phyloP scores from a whole-genome alignment of 805 yeast genomes.

The Saccharomycopsis sp. region DNA sequence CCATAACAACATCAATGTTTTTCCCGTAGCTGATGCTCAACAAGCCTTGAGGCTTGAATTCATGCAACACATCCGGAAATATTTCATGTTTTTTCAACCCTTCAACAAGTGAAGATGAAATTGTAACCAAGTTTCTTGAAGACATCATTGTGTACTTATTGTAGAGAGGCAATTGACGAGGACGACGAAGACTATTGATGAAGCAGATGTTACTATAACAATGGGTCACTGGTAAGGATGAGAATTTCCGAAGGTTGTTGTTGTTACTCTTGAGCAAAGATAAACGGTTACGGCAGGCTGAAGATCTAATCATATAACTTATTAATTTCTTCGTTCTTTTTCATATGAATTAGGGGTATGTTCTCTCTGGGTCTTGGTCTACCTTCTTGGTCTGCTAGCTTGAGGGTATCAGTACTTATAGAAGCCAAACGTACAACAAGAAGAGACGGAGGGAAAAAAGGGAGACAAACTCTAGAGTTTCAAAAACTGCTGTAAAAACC shows the following conservation, averaged over 20 bases:
- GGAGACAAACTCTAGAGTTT: background rate
- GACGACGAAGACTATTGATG: background rate
- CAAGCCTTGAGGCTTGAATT: conserved; percentile 31
- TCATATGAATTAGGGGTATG: background rate
- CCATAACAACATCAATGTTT: conserved; percentile 62
- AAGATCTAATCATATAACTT: background rate
- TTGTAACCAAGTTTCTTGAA: conserved; percentile 14
- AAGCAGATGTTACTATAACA: background rate
- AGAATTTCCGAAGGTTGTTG: background rate
- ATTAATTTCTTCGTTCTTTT: background rate
- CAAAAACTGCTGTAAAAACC: background rate
- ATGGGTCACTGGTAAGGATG: background rate
- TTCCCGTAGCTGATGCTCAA: conserved; percentile 60
- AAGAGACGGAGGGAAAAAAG: background rate
- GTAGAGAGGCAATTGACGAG: background rate
- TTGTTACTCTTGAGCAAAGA: background rate
- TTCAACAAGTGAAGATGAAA: conserved; percentile 23
- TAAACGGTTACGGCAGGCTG: background rate
- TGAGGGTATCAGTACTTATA: background rate
- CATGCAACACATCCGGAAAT: conserved; percentile 36
- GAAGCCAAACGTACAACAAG: background rate
- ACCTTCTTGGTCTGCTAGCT: background rate
- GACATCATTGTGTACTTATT: conserved; percentile 11
- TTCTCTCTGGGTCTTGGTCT: background rate
- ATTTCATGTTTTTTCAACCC: conserved; percentile 36